Evolutionary conservation across 345 rosid species (phyloP).

Genomic region (Rhodamnia rubescens): DNA sequence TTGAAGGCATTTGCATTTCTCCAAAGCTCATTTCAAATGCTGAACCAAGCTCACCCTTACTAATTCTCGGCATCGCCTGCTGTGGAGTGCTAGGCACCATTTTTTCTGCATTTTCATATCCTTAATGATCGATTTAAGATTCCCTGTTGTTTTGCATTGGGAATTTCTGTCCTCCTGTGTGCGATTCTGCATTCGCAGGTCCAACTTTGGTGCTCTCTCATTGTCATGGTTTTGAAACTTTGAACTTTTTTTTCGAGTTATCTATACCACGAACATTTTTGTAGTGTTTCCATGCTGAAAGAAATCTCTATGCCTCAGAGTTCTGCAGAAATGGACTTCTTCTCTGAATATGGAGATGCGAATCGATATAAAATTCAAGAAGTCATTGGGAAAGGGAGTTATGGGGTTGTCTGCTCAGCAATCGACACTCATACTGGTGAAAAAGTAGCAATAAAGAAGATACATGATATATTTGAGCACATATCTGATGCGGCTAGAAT

Average conservation of each 20-base stretch:
- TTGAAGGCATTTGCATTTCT: too few relatives aligned
- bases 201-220: neutral
- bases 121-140: neutral
- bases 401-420: slow-evolving; percentile 93
- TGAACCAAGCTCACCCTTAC: too few relatives aligned
- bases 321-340: slow-evolving; percentile 73
- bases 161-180: neutral
- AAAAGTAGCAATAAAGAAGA: slow-evolving; percentile 88
- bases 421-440: slow-evolving; percentile 73
- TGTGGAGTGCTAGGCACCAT: neutral
- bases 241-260: neutral
- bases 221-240: neutral
- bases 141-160: neutral
- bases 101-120: neutral
- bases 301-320: slow-evolving; percentile 31
- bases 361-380: slow-evolving; percentile 77
- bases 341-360: slow-evolving; percentile 91
- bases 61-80: neutral
- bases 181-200: neutral
- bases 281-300: neutral
- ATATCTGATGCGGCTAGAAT: slow-evolving; percentile 87
- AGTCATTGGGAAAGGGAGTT: slow-evolving; percentile 91
- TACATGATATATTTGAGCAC: slow-evolving; percentile 85
- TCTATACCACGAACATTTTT: neutral
- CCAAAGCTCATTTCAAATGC: too few relatives aligned